phyloP scores from a whole-genome alignment of 208 protist species.

The Tritrichomonas musculus region DNA sequence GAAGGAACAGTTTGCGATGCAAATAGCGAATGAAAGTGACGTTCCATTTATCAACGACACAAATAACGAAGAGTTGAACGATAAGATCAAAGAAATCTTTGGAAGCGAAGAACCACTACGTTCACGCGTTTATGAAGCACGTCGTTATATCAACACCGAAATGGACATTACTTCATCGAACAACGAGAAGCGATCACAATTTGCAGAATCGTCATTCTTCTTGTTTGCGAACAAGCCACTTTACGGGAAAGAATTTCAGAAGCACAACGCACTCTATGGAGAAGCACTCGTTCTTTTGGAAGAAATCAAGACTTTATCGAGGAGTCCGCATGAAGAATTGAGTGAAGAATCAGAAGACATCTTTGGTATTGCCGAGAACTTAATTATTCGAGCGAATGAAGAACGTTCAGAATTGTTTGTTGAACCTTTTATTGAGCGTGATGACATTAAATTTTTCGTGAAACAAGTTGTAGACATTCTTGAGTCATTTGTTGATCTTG shows the following conservation, averaged over 20 bases:
- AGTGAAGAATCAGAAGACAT: background rate
- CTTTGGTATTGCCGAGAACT: background rate
- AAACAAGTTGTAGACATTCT: background rate
- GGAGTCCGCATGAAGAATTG: background rate
- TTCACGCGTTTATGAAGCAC: background rate
- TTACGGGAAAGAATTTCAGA: background rate
- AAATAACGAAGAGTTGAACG: background rate
- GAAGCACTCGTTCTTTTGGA: background rate
- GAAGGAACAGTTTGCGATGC: background rate
- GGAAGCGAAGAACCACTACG: background rate
- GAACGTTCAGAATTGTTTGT: background rate
- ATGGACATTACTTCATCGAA: background rate
- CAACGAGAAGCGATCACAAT: background rate
- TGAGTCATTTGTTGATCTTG: background rate
- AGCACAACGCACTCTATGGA: background rate
- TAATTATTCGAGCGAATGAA: background rate
- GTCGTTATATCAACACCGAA: background rate
- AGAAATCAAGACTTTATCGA: background rate
- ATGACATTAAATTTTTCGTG: background rate
- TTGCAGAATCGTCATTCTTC: background rate
- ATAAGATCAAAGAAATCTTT: background rate
- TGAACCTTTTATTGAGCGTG: background rate
- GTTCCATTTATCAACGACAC: background rate
- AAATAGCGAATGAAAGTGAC: background rate
- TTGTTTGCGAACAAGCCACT: background rate